Evolutionary conservation across 805 yeast genomes (phyloP).

Genomic region (Starmera amethionina): DNA sequence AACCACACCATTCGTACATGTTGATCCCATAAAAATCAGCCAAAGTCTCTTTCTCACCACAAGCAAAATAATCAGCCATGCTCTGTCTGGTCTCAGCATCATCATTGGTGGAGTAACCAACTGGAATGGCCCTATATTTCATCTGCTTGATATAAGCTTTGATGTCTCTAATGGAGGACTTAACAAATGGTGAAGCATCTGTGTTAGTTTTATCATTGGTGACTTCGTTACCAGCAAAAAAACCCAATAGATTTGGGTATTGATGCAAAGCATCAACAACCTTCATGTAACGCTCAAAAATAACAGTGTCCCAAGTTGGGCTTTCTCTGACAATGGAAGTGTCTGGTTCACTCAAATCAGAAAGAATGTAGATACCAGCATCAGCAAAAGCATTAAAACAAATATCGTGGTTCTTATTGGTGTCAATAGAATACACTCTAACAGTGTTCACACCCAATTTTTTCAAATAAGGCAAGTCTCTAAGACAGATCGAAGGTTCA

Average conservation of each 20-base stretch:
- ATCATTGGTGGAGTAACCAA: constrained; percentile 91
- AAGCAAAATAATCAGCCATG: constrained; percentile 77
- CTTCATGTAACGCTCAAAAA: constrained; percentile 66
- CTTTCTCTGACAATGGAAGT: constrained; percentile 63
- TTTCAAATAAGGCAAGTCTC: constrained; percentile 74
- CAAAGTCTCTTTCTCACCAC: constrained; percentile 44
- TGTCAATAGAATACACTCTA: constrained; percentile 81
- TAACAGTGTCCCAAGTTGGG: constrained; percentile 69
- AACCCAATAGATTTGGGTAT: constrained; percentile 80
- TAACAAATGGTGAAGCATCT: constrained; percentile 86
- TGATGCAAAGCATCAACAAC: constrained; percentile 75
- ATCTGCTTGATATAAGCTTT: constrained; percentile 61
- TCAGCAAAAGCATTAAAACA: constrained; percentile 70
- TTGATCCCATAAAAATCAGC: constrained; percentile 79
- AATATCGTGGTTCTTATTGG: constrained; percentile 56
- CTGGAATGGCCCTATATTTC: constrained; percentile 73
- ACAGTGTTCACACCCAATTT: constrained; percentile 66
- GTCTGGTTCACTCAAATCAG: constrained; percentile 85
- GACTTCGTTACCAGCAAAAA: constrained; percentile 97
- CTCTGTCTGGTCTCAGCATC: constrained; percentile 71
- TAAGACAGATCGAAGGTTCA: constrained; percentile 53
- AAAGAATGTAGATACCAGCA: constrained; percentile 85
- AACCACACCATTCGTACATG: constrained; percentile 86
- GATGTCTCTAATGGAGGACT: constrained; percentile 90
- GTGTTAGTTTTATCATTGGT: constrained; percentile 77